Base-by-base conservation (phyloP, 257 asterid species). In the Prunella vulgaris region DNA sequence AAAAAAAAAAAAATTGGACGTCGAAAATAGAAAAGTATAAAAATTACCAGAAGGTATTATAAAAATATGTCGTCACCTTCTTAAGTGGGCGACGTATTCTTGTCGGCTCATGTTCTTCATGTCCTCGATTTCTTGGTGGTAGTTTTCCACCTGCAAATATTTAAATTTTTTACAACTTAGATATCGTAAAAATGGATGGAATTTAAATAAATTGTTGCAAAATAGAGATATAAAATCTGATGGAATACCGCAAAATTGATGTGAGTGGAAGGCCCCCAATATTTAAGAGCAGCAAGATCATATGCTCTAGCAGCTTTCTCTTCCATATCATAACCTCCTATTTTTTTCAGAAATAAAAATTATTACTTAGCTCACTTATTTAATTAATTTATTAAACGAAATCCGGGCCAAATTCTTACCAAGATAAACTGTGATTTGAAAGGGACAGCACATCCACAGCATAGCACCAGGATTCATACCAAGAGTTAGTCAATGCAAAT, bases 301-400 rank as follows among this genome's bases (percentile, higher is more conserved):
- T 93, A 93, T 0, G 98, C 90, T 78, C 96, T 88, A 5, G 98
- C 98, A 79, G 98, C 98, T 77, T 90, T 93, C 76, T 87, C 98
- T 77, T 93, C 98, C 96, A 85, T 87, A 74, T 93, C 97, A 84
- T 90, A 93, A 12, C 96, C 96, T 17, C 98, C 97, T 93, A 1
- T 13, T 15, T 32, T 49, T 2, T 5, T 3, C 0, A 27, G 3
- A 14, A 15, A 14, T 7, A 17, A 18, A 49, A 18, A 18, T 0
- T 17, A 8, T 6, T 17, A 17, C 8, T 18, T 3, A 52, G 0
- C 13, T 68, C 38, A 22, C 5, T 42, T 25, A 12, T 5, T 7
- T 3, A 14, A 13, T 12, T 46, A 46, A 10, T 46, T 32, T 32
- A 32, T 7, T 33, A 12, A 24, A 53, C 14, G 10, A 28, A 40